Evolutionary conservation across 2,329 filamentous ascomycete species (phyloP).

Genomic region (Colletotrichum sp.): DNA sequence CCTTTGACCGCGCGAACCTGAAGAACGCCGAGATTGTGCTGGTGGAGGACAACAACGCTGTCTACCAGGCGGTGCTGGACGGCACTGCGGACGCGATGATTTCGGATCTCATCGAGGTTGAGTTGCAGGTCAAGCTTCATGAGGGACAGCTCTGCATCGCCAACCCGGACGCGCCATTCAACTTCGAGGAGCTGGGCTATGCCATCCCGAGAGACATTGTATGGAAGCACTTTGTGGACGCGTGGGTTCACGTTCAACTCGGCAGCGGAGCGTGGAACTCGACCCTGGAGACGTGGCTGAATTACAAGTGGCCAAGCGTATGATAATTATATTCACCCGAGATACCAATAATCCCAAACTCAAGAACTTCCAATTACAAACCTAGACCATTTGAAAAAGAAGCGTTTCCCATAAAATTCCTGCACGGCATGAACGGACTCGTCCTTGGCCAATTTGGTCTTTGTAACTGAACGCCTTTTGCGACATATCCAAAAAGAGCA

Average conservation of each 20-base stretch:
- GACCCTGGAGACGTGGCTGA: constrained; percentile 15
- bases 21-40: constrained; percentile 3
- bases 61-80: constrained; percentile 8
- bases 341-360: not conserved
- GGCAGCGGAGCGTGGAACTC: constrained; percentile 18
- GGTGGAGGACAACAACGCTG: constrained; percentile 18
- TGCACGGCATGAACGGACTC: not conserved
- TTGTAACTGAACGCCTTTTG: not conserved
- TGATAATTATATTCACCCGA: not conserved
- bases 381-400: not conserved
- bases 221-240: constrained; percentile 20
- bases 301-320: constrained; percentile 16
- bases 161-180: constrained; percentile 9
- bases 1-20: constrained; percentile 19
- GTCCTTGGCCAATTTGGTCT: not conserved
- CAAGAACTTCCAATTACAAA: not conserved
- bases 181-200: constrained; percentile 19
- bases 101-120: constrained; percentile 15
- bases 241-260: constrained; percentile 16
- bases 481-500: not conserved
- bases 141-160: constrained; percentile 12
- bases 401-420: not conserved
- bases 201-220: constrained; percentile 8
- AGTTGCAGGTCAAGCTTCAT: constrained; percentile 11
- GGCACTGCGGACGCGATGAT: constrained; percentile 17